Base-by-base conservation (phyloP, 495 filamentous ascomycete genomes). In the Trichodelitschia bisporula region DNA sequence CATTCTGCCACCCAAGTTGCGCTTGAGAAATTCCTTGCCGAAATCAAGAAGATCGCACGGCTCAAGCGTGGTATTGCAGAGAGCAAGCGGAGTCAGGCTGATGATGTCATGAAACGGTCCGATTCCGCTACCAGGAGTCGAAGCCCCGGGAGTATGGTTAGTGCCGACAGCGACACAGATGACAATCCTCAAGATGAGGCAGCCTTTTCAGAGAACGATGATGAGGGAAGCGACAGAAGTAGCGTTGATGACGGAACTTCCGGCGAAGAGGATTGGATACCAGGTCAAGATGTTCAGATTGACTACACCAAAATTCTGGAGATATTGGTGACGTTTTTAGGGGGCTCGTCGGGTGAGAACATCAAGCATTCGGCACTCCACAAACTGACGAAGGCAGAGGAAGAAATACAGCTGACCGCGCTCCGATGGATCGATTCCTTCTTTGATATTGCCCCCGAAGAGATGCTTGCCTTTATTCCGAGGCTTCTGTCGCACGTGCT, bases 371-470 rank as follows among this genome's bases (percentile, higher is more conserved):
- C 17, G 3, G 12, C 4, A 15, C n/a, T 14, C 11, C 17, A 15
- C n/a, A 3, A 21, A 23, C 38, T 44, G 28, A 38, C 29, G 10
- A 26, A 35, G 16, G 40, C 36, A 70, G 83, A 92, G 40, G 79
- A 93, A 48, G 76, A 92, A 40, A 77, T 86, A 33, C 67, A 90
- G 40, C 56, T 92, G 26, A 86, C 83, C 28, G 77, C 86, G 8
- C 58, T 99, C 13, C 68, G 80, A 24, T 99, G 89, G 89, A 79
- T 93, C 39, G 83, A 92, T 36, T 72, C 70, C 26, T 93, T 99
- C 44, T 78, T 99, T 38, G 83, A 92, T 25, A 91, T 99, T 27
- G 92, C 79, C 39, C 84, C 86, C 3, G 89, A 92, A 46, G 89
- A 95, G 39, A 84, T 99, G n/a, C 61, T 99, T 20, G 72, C 72